phyloP scores from a whole-genome alignment of 192 early-diverging fungal species.

The Geosiphon pyriformis region DNA sequence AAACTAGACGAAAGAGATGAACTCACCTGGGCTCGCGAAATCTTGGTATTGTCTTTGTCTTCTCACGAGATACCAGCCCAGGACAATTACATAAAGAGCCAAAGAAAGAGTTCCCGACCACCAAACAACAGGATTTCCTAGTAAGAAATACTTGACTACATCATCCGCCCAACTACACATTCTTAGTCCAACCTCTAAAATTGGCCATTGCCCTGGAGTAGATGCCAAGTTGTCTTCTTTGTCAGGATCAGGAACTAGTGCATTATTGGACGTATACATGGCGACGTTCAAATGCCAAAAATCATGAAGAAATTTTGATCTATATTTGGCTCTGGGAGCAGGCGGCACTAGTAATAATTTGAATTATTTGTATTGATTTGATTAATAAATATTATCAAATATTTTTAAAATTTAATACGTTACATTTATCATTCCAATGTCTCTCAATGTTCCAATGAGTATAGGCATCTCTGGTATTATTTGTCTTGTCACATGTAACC shows the following conservation, averaged over 20 bases:
- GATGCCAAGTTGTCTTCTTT: constrained; percentile 84
- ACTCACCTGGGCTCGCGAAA: constrained; percentile 23
- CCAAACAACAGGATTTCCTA: constrained; percentile 94
- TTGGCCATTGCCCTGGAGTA: constrained; percentile 82
- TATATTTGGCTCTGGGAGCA: constrained; percentile 57
- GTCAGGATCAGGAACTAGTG: constrained; percentile 85
- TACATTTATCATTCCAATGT: constrained; percentile 73
- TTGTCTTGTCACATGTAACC: constrained; percentile 76
- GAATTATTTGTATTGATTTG: neutral
- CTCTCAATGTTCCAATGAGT: constrained; percentile 93
- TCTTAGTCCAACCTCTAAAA: constrained; percentile 77
- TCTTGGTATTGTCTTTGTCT: constrained; percentile 58
- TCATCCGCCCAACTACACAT: constrained; percentile 92
- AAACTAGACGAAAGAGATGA: neutral
- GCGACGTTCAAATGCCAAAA: constrained; percentile 87
- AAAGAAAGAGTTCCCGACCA: constrained; percentile 62
- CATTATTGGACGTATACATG: constrained; percentile 97
- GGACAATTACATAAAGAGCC: constrained; percentile 39
- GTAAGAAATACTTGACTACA: constrained; percentile 81
- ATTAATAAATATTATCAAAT: constrained; percentile 16
- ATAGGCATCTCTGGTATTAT: constrained; percentile 49
- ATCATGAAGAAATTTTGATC: constrained; percentile 73
- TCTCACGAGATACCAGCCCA: constrained; percentile 57
- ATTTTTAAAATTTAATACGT: constrained; percentile 1
- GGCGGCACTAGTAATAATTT: constrained; percentile 56